phyloP scores from a whole-genome alignment of 345 rosid species.

The Eutrema japonicum region DNA sequence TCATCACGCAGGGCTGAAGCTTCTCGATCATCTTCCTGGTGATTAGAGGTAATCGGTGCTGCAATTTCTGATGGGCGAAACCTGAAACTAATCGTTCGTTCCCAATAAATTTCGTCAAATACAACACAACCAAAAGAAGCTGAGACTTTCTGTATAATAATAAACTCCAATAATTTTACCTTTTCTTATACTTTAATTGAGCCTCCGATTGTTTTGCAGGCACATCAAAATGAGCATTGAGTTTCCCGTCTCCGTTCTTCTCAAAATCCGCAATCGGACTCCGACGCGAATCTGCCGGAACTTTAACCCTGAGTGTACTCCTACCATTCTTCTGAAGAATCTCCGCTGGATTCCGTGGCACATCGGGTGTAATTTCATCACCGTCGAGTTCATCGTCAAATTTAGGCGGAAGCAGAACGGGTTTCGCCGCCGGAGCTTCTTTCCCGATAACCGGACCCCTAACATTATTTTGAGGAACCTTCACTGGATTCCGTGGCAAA shows the following conservation, averaged over 20 bases:
- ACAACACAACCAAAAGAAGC: constrained; percentile 15
- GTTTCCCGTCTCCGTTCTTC: constrained; percentile 6
- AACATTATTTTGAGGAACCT: not conserved
- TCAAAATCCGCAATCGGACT: constrained; percentile 29
- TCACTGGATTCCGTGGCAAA: not conserved
- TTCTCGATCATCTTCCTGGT: constrained; percentile 77
- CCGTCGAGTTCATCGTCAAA: constrained; percentile 26
- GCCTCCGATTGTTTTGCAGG: constrained; percentile 37
- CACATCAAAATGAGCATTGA: constrained; percentile 27
- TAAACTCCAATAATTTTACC: constrained; percentile 16
- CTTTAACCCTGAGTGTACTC: constrained; percentile 35
- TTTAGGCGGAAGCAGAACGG: not conserved
- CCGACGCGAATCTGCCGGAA: constrained; percentile 36
- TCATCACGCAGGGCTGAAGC: constrained; percentile 97
- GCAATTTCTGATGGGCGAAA: constrained; percentile 54
- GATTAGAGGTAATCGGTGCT: constrained; percentile 38
- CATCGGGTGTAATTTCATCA: not conserved
- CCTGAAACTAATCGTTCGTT: constrained; percentile 53
- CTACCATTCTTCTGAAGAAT: constrained; percentile 9
- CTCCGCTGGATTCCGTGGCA: not conserved
- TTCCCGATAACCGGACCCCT: constrained; percentile 48
- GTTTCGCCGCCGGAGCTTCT: constrained; percentile 58
- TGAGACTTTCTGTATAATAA: not conserved
- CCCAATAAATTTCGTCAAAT: constrained; percentile 29
- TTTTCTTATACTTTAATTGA: constrained; percentile 44